phyloP scores from a whole-genome alignment of 2,329 filamentous ascomycete genomes.

The Phoma sp. region DNA sequence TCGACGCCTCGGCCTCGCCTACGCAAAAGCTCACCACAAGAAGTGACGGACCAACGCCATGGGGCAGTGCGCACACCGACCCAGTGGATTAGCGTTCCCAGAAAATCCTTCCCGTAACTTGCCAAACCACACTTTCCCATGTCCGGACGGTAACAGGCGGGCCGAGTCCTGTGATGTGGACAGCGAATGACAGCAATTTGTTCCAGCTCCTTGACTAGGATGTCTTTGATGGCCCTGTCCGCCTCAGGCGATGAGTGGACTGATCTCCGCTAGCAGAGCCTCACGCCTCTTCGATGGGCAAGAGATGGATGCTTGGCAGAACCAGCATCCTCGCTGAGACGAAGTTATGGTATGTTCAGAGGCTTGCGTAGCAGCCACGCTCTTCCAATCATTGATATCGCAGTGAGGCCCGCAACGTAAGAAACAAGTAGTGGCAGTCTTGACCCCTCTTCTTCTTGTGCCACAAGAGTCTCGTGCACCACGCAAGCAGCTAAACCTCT shows the following conservation, averaged over 20 bases:
- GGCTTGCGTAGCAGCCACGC: slow-evolving; percentile 7
- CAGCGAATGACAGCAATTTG: slow-evolving; percentile 6
- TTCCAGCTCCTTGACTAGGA: not conserved
- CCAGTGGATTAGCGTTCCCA: slow-evolving; percentile 17
- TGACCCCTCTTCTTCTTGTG: slow-evolving; percentile 5
- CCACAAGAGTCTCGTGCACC: not conserved
- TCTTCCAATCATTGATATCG: slow-evolving; percentile 14
- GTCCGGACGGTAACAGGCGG: slow-evolving; percentile 8
- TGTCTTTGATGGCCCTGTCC: not conserved
- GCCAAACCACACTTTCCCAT: slow-evolving; percentile 8
- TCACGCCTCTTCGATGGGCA: slow-evolving; percentile 14
- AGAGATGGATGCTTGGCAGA: slow-evolving; percentile 3
- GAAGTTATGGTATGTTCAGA: not conserved
- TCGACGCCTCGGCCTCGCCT: slow-evolving; percentile 18
- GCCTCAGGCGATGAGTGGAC: slow-evolving; percentile 11
- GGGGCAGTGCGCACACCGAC: slow-evolving; percentile 11
- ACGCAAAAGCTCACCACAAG: slow-evolving; percentile 4
- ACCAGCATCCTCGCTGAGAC: not conserved
- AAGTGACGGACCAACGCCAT: slow-evolving; percentile 8
- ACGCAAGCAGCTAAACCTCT: slow-evolving; percentile 7
- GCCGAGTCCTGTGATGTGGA: not conserved
- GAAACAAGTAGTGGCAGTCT: slow-evolving; percentile 17
- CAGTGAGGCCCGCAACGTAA: slow-evolving; percentile 4
- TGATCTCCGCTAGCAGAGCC: slow-evolving; percentile 27
- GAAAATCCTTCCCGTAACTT: slow-evolving; percentile 12